Evolutionary conservation across 345 rosid genomes (phyloP), one percentile per base, ranked within the genome.

Genomic region (Rhizophora apiculata): DNA sequence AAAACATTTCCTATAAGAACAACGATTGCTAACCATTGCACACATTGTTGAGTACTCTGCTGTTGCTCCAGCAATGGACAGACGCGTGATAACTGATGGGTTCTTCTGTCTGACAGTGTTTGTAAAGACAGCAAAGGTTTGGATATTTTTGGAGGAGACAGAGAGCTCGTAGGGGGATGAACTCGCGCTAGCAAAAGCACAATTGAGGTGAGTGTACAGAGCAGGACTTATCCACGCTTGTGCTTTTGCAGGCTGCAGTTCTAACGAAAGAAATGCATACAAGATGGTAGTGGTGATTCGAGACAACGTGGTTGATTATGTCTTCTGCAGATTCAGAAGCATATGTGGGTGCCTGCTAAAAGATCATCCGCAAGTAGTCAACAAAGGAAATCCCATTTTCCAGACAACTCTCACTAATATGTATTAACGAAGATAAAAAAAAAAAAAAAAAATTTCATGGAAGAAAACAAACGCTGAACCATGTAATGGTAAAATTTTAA

Each of bases 1-100:
- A 13, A 43, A 32, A 72, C 82, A 57, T n/a, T 65, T 71, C 58
- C 81, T 55, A 39, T 21, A 49, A 26, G 68, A 63, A 39, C 80
- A 71, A 6, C 8, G 36, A 1, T 71, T 36, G 16, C 71, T 58
- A 11, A 74, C 63, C 80, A 71, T 43, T 20, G 63, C 22, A 39
- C 68, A 70, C 20, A 66, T 10, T 43, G 18, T 11, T 43, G 16
- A 43, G 49, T 43, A 60, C 20, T 39, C 36, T 8, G 71, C 27
- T 6, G 7, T 13, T 1, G 49, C n/a, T 18, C 73, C 71, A 1
- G 73, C 63, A 8, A 76, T 73, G 21, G 77, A 76, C 8, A 73
- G 55, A 32, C 76, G 77, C 2, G 70, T 72, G 0, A n/a, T 58
- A 72, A 76, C 24, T 24, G 71, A 63, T 6, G 78, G 83, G 57